phyloP scores from a whole-genome alignment of 2,329 filamentous ascomycete genomes.

The Chaetoscypha palmicola region DNA sequence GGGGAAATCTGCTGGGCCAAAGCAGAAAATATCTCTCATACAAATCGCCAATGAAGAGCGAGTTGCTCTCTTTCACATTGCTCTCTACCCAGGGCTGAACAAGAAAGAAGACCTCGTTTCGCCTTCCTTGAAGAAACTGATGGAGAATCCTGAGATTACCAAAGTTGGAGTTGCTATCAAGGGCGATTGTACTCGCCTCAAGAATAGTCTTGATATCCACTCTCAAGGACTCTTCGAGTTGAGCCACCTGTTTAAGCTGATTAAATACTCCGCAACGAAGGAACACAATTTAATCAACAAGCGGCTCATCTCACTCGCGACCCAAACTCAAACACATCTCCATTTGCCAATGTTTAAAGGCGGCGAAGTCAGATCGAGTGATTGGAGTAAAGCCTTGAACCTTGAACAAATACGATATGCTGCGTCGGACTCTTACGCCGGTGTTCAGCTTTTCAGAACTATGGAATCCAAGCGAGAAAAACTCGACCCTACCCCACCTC shows the following conservation, averaged over 20 bases:
- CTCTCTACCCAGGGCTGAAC: slow-evolving; percentile 48
- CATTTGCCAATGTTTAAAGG: slow-evolving; percentile 72
- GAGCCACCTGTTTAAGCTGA: slow-evolving; percentile 71
- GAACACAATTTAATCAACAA: slow-evolving; percentile 55
- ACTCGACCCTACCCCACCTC: slow-evolving; percentile 63
- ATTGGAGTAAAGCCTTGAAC: slow-evolving; percentile 63
- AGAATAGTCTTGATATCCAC: slow-evolving; percentile 57
- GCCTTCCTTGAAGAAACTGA: slow-evolving; percentile 61
- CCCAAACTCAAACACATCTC: slow-evolving; percentile 64
- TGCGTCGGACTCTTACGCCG: slow-evolving; percentile 77
- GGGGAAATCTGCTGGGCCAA: slow-evolving; percentile 41
- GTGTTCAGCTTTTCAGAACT: slow-evolving; percentile 63
- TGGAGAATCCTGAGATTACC: slow-evolving; percentile 61
- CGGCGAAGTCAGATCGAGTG: slow-evolving; percentile 55
- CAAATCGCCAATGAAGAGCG: slow-evolving; percentile 73
- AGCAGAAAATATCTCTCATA: slow-evolving; percentile 70
- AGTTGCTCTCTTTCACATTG: slow-evolving; percentile 76
- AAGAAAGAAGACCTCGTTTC: slow-evolving; percentile 52
- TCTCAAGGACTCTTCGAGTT: slow-evolving; percentile 68
- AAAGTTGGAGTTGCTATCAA: slow-evolving; percentile 75
- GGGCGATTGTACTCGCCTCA: slow-evolving; percentile 62
- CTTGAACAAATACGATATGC: slow-evolving; percentile 65
- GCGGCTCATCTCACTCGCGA: slow-evolving; percentile 56
- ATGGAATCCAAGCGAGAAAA: slow-evolving; percentile 61
- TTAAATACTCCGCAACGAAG: slow-evolving; percentile 53